Evolutionary conservation across 352 stramenopile genomes (phyloP), one percentile per base, ranked within the genome.

Genomic region (Pythium oligandrum): DNA sequence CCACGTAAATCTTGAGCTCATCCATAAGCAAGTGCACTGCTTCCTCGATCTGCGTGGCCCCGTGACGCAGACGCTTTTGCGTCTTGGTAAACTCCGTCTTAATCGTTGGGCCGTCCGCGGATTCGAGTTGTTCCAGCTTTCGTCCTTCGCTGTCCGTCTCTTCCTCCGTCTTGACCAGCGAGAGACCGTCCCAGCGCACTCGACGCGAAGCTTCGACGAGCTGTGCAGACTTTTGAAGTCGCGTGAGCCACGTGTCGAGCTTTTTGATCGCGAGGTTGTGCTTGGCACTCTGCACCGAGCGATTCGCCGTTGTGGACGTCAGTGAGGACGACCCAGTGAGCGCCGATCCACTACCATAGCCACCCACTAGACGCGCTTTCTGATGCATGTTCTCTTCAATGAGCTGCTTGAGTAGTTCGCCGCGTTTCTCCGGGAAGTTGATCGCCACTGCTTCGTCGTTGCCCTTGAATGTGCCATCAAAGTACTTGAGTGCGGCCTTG

Each of bases 251-350:
- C 6, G 60, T 66, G 45, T 91, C 83, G 11, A 91, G 69, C 51
- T 89, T 89, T 71, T 80, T 86, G 52, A 88, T 81, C 1, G 76
- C 78, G 44, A 89, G 62, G 26, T 84, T 87, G 66, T 88, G 74
- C 71, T 88, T 88, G 33, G 78, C 76, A 32, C 74, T 73, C 45
- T 89, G 76, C n/a, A 76, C 67, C 26, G 66, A 82, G 34, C 77
- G 77, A 34, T 54, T 65, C 30, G 52, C 51, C 8, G 44, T 30
- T 30, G 44, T n/a, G 17, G 44, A 12, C 7, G 7, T 12, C 12
- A 12, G 7, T 8, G 7, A 12, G 38, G 38, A 8, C 7, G 7
- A 42, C 7, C 38, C 38, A 42, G 7, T 42, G 38, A 12, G 7
- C 38, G 38, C 38, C 7, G 7, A 8, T 8, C 12, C 12, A 12